Base-by-base conservation (phyloP, 1,284 basidiomycete species). In the Ceratobasidium sp. region DNA sequence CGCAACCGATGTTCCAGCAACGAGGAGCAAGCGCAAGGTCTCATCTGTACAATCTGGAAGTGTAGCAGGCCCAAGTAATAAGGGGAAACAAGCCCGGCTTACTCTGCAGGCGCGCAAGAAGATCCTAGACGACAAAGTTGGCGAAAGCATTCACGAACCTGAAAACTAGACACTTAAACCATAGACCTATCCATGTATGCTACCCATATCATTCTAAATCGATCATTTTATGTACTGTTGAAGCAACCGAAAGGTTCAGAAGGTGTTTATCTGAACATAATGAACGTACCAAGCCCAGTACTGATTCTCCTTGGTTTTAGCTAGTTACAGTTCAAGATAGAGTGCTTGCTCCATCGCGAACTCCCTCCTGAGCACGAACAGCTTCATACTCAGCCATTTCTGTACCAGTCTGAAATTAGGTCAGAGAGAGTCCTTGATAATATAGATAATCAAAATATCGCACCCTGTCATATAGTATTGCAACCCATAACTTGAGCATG, bases 391-490 rank as follows among this genome's bases (percentile, higher is more conserved):
- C 54, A 14, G 9, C 13, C 54, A 32, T 35, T 32, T 55, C 54
- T n/a, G 54, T 55, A 18, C 30, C 54, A 11, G 28, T 55, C 54
- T 55, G 28, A 35, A 28, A 11, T 11, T 5, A 5, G 50, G n/a
- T 13, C 9, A 32, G 30, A n/a, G n/a, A n/a, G 54, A n/a, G n/a
- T n/a, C n/a, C n/a, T n/a, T n/a, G n/a, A 30, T n/a, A 49, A 23
- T 5, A 14, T 6, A 14, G 46, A 6, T 14, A 49, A 49, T 3
- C 4, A 23, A 23, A 7, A n/a, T 5, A 49, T 49, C 50, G 23
- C n/a, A 55, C 54, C 54, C 30, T 6, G 16, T 55, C 54, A 35
- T 55, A 55, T 35, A 55, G 30, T 35, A 55, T 55, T 32, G 28
- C 54, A 32, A 55, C 35, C 54, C 54, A 55, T 35, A 55, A 55